Evolutionary conservation across 345 rosid genomes (phyloP).

Genomic region (Eucalyptus polybractea): DNA sequence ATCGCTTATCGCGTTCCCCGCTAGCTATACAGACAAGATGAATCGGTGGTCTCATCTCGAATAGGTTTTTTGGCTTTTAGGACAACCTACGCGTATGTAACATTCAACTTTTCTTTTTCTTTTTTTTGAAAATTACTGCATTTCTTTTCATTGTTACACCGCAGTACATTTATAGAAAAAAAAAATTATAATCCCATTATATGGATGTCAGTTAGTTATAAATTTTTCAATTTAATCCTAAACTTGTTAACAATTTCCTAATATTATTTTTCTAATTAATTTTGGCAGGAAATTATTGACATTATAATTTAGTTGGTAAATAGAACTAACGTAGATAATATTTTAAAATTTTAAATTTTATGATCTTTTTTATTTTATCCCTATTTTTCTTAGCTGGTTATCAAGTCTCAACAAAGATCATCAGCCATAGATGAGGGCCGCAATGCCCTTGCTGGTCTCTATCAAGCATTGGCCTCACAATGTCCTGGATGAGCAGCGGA

Average conservation of each 20-base stretch:
- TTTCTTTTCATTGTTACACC: neutral
- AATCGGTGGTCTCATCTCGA: neutral
- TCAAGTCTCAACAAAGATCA: neutral
- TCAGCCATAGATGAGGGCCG: neutral
- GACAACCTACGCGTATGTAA: neutral
- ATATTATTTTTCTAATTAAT: neutral
- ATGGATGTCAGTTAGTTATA: too few species aligned
- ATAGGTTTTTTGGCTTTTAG: neutral
- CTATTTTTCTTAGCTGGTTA: neutral
- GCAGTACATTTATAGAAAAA: too few species aligned
- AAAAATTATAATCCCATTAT: too few species aligned
- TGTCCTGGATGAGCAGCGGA: fast-evolving
- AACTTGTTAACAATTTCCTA: fast-evolving
- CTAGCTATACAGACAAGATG: neutral
- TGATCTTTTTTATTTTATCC: neutral
- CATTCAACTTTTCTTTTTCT: neutral
- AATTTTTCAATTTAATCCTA: fast-evolving
- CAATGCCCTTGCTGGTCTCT: neutral
- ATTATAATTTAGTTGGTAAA: fast-evolving
- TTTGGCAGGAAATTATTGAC: too few species aligned
- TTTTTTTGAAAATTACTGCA: neutral
- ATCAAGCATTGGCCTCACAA: neutral
- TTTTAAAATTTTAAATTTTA: too few species aligned
- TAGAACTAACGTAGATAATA: fast-evolving
- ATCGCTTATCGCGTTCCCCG: neutral